Percentiles rank a stretch among this genome's conserved stretches.
These are phyloP conservation scores for Ceratocystiopsis minuta DNA, from an alignment of 2,329 filamentous ascomycete genomes.

Conservation along the genomic window DNA sequence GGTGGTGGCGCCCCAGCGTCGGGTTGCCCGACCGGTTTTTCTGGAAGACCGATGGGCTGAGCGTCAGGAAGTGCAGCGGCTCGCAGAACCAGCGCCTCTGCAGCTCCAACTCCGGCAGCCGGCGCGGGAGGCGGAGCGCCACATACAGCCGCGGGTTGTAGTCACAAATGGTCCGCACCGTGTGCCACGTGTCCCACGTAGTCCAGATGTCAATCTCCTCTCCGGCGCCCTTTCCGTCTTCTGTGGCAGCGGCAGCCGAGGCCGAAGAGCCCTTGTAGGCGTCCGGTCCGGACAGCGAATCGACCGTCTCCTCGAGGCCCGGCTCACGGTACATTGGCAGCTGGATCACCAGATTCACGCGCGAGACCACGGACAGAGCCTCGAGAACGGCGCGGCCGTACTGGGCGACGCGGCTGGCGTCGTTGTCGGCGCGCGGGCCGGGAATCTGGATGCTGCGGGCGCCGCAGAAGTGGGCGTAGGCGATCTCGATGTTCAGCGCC, in stretches of 20 bases:
- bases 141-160: slow-evolving; percentile 68
- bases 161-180: slow-evolving; percentile 67
- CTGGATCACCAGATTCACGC: slow-evolving; percentile 64
- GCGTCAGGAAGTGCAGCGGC: slow-evolving; percentile 43
- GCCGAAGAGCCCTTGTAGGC: slow-evolving; percentile 17
- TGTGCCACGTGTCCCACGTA: slow-evolving; percentile 88
- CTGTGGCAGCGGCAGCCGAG: slow-evolving; percentile 4
- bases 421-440: slow-evolving; percentile 45
- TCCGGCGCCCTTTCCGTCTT: too few species aligned
- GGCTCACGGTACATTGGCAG: slow-evolving; percentile 68
- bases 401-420: slow-evolving; percentile 40
- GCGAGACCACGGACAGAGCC: slow-evolving; percentile 53
- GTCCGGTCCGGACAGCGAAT: slow-evolving; percentile 31
- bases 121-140: slow-evolving; percentile 38
- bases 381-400: slow-evolving; percentile 77
- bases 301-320: slow-evolving; percentile 31
- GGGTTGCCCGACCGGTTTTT: slow-evolving; percentile 43
- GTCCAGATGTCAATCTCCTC: slow-evolving; percentile 48
- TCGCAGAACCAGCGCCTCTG: slow-evolving; percentile 54
- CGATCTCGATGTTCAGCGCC: slow-evolving; percentile 75
- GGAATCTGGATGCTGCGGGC: slow-evolving; percentile 66
- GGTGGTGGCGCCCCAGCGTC: slow-evolving; percentile 41
- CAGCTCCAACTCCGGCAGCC: slow-evolving; percentile 40
- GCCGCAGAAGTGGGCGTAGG: slow-evolving; percentile 91
- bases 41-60: slow-evolving; percentile 36